phyloP scores from a whole-genome alignment of 129 eudicot species.

The Chrysanthemum makinoi region DNA sequence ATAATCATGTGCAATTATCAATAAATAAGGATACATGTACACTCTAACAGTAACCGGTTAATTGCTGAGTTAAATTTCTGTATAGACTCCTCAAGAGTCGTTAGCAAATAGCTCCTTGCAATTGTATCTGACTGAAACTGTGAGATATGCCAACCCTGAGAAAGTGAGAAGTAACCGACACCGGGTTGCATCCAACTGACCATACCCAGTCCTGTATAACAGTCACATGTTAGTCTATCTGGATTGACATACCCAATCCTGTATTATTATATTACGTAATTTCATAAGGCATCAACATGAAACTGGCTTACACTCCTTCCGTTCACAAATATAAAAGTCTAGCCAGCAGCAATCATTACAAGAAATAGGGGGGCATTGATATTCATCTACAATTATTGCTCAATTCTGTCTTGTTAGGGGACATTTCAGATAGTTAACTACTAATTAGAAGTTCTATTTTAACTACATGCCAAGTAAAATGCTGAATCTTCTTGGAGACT shows the following conservation, averaged over 20 bases:
- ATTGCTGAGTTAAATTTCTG: constrained; percentile 83
- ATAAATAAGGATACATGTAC: constrained; percentile 79
- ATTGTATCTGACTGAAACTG: constrained; percentile 77
- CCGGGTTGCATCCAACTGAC: constrained; percentile 93
- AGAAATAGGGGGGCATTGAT: neutral
- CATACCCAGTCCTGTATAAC: constrained; percentile 82
- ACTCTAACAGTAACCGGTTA: constrained; percentile 66
- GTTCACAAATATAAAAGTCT: neutral
- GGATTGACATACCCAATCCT: neutral
- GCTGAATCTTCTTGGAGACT: neutral
- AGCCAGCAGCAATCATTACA: neutral
- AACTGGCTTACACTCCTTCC: neutral
- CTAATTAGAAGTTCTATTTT: neutral
- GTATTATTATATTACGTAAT: neutral
- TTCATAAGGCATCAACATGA: neutral
- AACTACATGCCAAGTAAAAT: neutral
- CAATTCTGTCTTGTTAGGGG: neutral
- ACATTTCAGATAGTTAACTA: neutral
- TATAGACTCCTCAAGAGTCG: constrained; percentile 94
- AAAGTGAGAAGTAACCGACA: constrained; percentile 81
- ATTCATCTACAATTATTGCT: neutral
- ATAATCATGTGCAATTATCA: constrained; percentile 6
- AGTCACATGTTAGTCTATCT: constrained; percentile 17
- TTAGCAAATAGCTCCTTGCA: constrained; percentile 86
- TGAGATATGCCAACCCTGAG: constrained; percentile 82